Evolutionary conservation across 495 filamentous ascomycete genomes (phyloP).

Genomic region (Penicillium malachiteum): DNA sequence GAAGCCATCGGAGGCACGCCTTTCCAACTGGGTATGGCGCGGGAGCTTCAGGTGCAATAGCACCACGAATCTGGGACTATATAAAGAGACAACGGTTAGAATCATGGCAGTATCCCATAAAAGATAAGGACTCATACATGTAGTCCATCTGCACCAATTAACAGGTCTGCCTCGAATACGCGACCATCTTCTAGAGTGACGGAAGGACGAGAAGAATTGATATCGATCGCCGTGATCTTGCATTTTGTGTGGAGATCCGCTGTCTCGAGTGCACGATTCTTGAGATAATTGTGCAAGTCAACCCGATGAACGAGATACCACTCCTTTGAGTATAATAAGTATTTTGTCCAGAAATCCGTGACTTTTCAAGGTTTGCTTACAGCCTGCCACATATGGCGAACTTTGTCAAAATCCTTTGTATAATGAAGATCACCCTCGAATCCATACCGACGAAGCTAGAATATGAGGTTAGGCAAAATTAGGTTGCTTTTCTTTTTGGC

Average conservation of each 20-base stretch:
- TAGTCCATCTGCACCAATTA: slow-evolving; percentile 62
- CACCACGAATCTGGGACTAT: slow-evolving; percentile 24
- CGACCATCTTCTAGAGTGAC: slow-evolving; percentile 50
- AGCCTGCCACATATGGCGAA: slow-evolving; percentile 24
- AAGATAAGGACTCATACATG: slow-evolving; percentile 17
- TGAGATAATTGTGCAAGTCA: slow-evolving; percentile 50
- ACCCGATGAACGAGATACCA: slow-evolving; percentile 53
- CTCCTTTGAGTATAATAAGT: slow-evolving; percentile 6
- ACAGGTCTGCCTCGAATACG: slow-evolving; percentile 50
- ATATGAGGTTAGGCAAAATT: background rate
- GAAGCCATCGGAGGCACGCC: slow-evolving; percentile 29
- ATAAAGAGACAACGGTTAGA: background rate
- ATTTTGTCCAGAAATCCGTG: background rate
- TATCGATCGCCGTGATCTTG: slow-evolving; percentile 50
- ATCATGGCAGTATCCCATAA: background rate
- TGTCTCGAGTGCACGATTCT: slow-evolving; percentile 33
- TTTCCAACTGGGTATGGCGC: slow-evolving; percentile 23
- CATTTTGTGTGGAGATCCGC: slow-evolving; percentile 52
- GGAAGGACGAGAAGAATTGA: slow-evolving; percentile 28
- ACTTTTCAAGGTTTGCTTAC: slow-evolving; percentile 7
- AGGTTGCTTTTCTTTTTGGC: background rate
- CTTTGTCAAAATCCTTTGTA: slow-evolving; percentile 15
- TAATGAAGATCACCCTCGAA: slow-evolving; percentile 17
- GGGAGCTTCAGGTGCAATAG: slow-evolving; percentile 19
- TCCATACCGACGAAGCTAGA: slow-evolving; percentile 25